Percentiles rank a stretch among this genome's conserved stretches.
These are phyloP conservation scores for Rubia balearica DNA, from an alignment of 305 asterid species.

Conservation along the genomic window DNA sequence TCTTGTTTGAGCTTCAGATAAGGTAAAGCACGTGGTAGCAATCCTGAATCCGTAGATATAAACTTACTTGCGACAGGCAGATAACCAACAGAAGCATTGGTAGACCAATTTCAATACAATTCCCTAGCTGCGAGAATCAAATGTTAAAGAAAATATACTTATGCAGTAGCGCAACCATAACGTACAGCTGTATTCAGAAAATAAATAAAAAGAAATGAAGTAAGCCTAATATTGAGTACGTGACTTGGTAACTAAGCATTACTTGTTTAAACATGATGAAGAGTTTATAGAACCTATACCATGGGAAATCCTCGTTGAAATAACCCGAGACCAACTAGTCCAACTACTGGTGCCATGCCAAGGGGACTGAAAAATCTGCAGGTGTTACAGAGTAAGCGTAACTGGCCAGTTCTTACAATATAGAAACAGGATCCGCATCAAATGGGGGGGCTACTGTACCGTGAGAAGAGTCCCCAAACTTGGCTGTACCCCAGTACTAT, in stretches of 20 bases:
- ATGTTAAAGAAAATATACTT: background rate
- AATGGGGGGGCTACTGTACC: slow-evolving; percentile 34
- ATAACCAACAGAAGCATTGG: slow-evolving; percentile 82
- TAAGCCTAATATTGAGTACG: background rate
- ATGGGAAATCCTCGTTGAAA: slow-evolving; percentile 93
- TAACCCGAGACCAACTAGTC: slow-evolving; percentile 88
- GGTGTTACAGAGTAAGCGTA: slow-evolving; percentile 11
- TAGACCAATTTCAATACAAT: slow-evolving; percentile 84
- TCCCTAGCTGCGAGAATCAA: slow-evolving; percentile 59
- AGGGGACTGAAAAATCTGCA: slow-evolving; percentile 96
- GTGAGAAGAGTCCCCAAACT: slow-evolving; percentile 96
- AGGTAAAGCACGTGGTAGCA: slow-evolving; percentile 7
- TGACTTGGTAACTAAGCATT: background rate
- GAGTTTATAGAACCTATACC: slow-evolving; percentile 31
- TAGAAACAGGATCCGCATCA: background rate
- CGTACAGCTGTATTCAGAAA: background rate
- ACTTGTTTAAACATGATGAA: background rate
- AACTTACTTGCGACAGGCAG: slow-evolving; percentile 81
- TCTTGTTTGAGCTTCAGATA: slow-evolving; percentile 23
- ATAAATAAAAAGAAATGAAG: background rate
- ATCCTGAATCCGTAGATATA: slow-evolving; percentile 9
- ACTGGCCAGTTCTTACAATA: background rate
- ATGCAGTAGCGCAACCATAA: background rate
- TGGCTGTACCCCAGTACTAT: slow-evolving; percentile 92
- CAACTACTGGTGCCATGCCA: slow-evolving; percentile 94